These are phyloP conservation scores for Monilinia vaccinii-corymbosi DNA, from an alignment of 2,329 filamentous ascomycete genomes.

Conservation along the genomic window DNA sequence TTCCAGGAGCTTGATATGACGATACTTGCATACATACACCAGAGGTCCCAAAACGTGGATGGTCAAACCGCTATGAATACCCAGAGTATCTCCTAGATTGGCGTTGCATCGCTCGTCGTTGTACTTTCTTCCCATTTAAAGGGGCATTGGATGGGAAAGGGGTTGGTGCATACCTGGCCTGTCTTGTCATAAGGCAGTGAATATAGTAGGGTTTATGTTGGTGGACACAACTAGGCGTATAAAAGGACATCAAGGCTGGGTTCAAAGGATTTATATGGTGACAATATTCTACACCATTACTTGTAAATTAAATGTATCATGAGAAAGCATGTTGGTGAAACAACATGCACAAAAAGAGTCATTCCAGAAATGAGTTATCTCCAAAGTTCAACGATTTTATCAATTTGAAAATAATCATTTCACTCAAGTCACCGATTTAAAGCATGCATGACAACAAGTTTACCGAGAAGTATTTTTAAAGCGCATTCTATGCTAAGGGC, in stretches of 20 bases:
- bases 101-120: background rate
- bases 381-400: background rate
- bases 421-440: background rate
- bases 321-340: background rate
- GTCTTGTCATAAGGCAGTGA: too few species aligned
- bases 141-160: too few species aligned
- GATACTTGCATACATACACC: background rate
- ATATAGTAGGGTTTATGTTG: background rate
- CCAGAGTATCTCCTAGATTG: background rate
- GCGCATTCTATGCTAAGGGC: constrained; percentile 13
- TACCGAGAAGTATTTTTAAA: constrained; percentile 4
- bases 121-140: background rate
- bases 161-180: too few species aligned
- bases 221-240: background rate
- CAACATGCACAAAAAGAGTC: background rate
- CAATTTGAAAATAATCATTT: background rate
- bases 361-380: background rate
- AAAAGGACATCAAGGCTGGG: background rate
- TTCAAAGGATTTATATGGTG: background rate
- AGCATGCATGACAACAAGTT: background rate
- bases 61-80: background rate
- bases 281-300: background rate
- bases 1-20: background rate
- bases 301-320: background rate
- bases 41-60: background rate